phyloP scores from a whole-genome alignment of 352 stramenopile genomes.

The Pythium biforme region DNA sequence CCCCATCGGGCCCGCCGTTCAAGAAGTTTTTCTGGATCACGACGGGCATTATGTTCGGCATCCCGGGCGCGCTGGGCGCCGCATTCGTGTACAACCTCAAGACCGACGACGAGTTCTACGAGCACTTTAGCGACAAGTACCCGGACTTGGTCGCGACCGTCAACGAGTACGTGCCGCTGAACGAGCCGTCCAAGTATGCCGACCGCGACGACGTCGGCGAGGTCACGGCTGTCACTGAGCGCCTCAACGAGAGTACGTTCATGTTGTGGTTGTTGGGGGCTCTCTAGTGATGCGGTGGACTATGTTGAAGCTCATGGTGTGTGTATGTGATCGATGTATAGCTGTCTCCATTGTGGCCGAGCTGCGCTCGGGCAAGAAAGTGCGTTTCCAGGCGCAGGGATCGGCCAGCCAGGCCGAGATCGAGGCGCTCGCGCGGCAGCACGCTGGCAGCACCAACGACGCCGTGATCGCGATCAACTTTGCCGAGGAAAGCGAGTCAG shows the following conservation, averaged over 20 bases:
- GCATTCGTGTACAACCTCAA: constrained; percentile 85
- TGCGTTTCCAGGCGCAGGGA: constrained; percentile 56
- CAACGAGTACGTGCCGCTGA: constrained; percentile 63
- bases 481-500: constrained; percentile 31
- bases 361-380: constrained; percentile 51
- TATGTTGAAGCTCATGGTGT: too few relatives aligned
- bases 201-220: constrained; percentile 70
- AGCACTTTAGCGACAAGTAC: constrained; percentile 82
- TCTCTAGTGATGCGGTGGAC: too few relatives aligned
- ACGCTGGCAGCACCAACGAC: constrained; percentile 41
- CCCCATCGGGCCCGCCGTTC: constrained; percentile 40
- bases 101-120: constrained; percentile 81
- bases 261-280: too few relatives aligned
- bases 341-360: constrained; percentile 59
- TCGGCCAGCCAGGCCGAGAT: constrained; percentile 65
- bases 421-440: constrained; percentile 48
- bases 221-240: constrained; percentile 46
- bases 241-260: constrained; percentile 70
- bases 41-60: constrained; percentile 78
- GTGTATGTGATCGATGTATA: constrained; percentile 21
- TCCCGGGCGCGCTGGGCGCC: constrained; percentile 54
- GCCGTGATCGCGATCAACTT: constrained; percentile 62
- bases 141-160: constrained; percentile 69
- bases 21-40: constrained; percentile 76
- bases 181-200: constrained; percentile 44